Conservation (phyloP, 1,139 yeast genomes). For the Candida sanyaensis region DNA sequence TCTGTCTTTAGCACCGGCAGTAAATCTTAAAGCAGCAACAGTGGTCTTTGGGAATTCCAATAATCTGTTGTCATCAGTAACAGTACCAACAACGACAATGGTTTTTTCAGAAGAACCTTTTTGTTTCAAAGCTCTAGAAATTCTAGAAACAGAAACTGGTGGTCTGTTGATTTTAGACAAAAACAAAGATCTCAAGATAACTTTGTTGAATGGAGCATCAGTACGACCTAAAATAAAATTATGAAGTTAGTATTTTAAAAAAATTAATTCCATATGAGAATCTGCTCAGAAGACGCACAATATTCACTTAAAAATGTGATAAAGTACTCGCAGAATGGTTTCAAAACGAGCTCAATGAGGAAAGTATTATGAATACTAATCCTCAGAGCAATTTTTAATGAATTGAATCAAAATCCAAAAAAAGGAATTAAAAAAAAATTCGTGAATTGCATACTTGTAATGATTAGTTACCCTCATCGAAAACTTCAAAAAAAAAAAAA, state of each 20-base stretch:
- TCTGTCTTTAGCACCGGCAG: conserved; percentile 98
- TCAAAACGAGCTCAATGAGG: conserved; percentile 1
- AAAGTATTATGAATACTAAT: too few relatives aligned
- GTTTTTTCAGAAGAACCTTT: conserved; percentile 90
- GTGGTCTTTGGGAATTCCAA: conserved; percentile 94
- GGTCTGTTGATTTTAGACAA: conserved; percentile 99
- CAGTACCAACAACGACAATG: conserved; percentile 98
- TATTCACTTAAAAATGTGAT: conserved; percentile 21
- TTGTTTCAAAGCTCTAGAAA: conserved; percentile 79
- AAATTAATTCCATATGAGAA: conserved; percentile 18
- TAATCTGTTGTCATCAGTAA: conserved; percentile 96
- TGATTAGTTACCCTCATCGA: conserved; percentile 10
- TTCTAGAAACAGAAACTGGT: conserved; percentile 95
- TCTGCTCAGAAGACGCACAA: conserved; percentile 67
- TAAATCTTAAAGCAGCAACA: conserved; percentile 98
- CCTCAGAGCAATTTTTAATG: background rate
- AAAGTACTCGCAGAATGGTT: conserved; percentile 61
- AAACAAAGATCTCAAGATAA: conserved; percentile 90
- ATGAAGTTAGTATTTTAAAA: conserved; percentile 48
- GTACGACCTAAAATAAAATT: conserved; percentile 72
- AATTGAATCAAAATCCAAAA: background rate
- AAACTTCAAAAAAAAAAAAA: background rate
- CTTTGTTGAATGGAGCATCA: conserved; percentile 98
- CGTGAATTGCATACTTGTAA: conserved; percentile 13
- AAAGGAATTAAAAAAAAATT: too few relatives aligned